Conservation (phyloP, 495 filamentous ascomycete genomes). For the Xylaria palmicola region DNA sequence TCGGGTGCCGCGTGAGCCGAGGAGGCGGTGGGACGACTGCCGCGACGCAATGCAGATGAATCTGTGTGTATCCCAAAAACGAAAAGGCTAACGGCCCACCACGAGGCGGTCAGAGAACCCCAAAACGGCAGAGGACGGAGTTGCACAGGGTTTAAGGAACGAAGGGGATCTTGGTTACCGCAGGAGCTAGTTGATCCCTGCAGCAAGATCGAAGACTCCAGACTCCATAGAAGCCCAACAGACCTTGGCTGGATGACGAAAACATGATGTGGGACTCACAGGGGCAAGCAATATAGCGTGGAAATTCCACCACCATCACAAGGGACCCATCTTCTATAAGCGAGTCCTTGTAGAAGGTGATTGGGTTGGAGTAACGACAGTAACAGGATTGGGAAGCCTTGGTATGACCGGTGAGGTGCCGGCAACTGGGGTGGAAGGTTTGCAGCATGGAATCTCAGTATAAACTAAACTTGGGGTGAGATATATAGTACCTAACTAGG, state of each 20-base stretch:
- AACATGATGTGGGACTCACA: not conserved
- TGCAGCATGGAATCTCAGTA: no score
- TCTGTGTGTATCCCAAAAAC: constrained; percentile 6
- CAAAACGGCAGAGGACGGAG: not conserved
- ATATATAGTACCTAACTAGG: no score
- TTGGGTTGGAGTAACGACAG: not conserved
- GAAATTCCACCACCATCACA: not conserved
- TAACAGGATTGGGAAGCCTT: not conserved
- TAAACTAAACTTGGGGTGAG: no score
- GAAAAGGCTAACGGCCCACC: not conserved
- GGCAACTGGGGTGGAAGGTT: not conserved
- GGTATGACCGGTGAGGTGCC: not conserved
- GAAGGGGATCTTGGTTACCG: not conserved
- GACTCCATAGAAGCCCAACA: not conserved
- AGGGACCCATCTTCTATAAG: not conserved
- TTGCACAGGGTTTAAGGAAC: not conserved
- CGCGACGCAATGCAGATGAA: not conserved
- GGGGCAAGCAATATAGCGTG: not conserved
- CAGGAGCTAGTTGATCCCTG: not conserved
- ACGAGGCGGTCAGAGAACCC: constrained; percentile 1
- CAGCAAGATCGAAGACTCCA: not conserved
- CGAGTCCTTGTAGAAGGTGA: not conserved
- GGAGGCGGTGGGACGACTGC: constrained; percentile 2
- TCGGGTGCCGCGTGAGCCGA: not conserved
- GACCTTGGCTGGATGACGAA: not conserved